These are phyloP conservation scores for Galerina sulciceps DNA, from an alignment of 768 basidiomycete species.

Conservation along the genomic window DNA sequence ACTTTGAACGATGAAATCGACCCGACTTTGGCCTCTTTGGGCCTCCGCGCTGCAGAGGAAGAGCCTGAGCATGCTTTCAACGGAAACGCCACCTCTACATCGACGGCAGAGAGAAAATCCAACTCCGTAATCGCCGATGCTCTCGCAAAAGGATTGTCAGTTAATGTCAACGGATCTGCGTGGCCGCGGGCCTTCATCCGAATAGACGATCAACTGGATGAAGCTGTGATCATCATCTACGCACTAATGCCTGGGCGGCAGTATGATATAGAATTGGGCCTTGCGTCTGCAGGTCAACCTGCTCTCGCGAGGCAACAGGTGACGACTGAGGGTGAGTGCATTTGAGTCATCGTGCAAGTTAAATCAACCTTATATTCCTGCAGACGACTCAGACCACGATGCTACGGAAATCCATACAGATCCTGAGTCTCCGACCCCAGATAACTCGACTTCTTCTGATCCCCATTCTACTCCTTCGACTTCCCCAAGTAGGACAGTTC, in stretches of 20 bases:
- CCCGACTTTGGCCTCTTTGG: conserved; percentile 45
- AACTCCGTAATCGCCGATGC: conserved; percentile 63
- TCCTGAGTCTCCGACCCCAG: conserved; percentile 35
- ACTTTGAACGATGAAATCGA: conserved; percentile 41
- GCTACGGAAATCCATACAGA: conserved; percentile 36
- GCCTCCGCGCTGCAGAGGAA: conserved; percentile 36
- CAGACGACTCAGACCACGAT: conserved; percentile 34
- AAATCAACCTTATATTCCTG: conserved; percentile 10
- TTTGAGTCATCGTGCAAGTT: conserved; percentile 5
- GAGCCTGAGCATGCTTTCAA: conserved; percentile 19
- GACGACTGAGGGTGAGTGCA: conserved; percentile 61
- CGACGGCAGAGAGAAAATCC: conserved; percentile 12
- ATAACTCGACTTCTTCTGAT: conserved; percentile 37
- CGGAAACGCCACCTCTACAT: neutral
- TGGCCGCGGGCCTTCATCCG: conserved; percentile 84
- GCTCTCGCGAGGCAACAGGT: conserved; percentile 61
- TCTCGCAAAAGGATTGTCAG: conserved; percentile 73
- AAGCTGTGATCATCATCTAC: conserved; percentile 90
- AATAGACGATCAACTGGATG: conserved; percentile 80
- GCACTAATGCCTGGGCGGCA: conserved; percentile 87
- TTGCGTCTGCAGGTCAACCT: conserved; percentile 63
- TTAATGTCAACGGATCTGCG: conserved; percentile 77
- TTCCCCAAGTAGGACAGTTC: conserved; percentile 38
- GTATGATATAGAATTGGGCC: conserved; percentile 86
- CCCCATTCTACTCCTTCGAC: conserved; percentile 43